Base-by-base conservation (phyloP, 1,139 yeast genomes). In the Kazachstania sp. region DNA sequence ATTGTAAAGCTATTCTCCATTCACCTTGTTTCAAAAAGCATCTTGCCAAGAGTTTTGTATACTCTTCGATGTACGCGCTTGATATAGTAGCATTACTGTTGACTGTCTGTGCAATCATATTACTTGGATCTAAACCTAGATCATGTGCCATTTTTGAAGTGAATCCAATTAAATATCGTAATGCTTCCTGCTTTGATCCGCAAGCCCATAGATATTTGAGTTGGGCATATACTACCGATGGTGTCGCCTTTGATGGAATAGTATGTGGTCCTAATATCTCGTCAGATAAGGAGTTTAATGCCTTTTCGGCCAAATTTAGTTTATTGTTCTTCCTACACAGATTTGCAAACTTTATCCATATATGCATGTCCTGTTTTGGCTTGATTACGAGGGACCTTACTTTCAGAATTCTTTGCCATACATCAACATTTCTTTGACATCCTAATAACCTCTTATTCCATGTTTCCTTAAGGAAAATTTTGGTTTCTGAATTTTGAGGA, bases 321-420 rank as follows among this genome's bases (percentile, higher is more conserved):
- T 98, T 74, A 3, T 96, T 97, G n/a, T 96, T 86, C 65, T 92
- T 94, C 53, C 98, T 78, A 64, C 98, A 92, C 49, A 94, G 72
- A 59, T 94, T 94, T 30, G 98, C 97, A 73, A 92, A 94, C 64
- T 92, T 92, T 58, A 94, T 92, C 97, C 98, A 88, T 80, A 90
- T 88, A 51, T 86, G 95, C 95, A 92, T 87, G 64, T 94, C 97
- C 59, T 92, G 95, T 57, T 90, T 87, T 1, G 98, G 99, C 53
- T 85, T 84, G 39, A 94, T 87, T n/a, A 94, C 98, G 49, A 94
- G 72, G 0, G 97, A 94, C 49, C 98, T 75, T 1, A 94, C 97
- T 64, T 90, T 87, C 50, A 94, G 75, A 81, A 92, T 85, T 62
- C 98, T 76, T 67, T 94, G 98, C 98, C 99, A 94, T 30, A 90